Evolutionary conservation across 2,329 filamentous ascomycete species (phyloP).

Genomic region (Arthrobotrys conoides): DNA sequence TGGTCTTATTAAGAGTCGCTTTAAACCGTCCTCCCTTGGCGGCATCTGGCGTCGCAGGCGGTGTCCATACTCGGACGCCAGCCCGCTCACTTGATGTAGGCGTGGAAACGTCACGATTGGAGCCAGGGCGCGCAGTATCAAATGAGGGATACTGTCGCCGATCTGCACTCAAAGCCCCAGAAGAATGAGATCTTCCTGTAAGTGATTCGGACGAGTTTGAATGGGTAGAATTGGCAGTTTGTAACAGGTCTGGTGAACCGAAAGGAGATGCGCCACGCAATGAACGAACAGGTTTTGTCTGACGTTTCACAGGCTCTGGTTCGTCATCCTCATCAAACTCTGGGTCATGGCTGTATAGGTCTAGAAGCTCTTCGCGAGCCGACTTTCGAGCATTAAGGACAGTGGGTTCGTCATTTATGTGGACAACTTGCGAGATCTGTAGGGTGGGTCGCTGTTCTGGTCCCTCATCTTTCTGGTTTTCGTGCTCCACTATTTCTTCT

Average conservation of each 20-base stretch:
- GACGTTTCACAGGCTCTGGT: slow-evolving; percentile 55
- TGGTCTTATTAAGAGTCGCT: slow-evolving; percentile 64
- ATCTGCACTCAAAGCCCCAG: slow-evolving; percentile 46
- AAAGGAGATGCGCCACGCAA: slow-evolving; percentile 48
- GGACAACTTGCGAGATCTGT: slow-evolving; percentile 13
- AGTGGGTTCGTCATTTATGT: slow-evolving; percentile 18
- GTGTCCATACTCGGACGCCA: slow-evolving; percentile 62
- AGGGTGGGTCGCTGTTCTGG: not conserved
- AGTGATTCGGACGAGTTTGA: slow-evolving; percentile 54
- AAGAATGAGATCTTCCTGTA: slow-evolving; percentile 43
- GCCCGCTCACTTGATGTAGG: slow-evolving; percentile 50
- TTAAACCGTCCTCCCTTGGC: slow-evolving; percentile 61
- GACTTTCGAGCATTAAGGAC: slow-evolving; percentile 40
- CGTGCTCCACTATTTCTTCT: slow-evolving; percentile 37
- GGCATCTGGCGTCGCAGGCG: slow-evolving; percentile 63
- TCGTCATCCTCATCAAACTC: slow-evolving; percentile 54
- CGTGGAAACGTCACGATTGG: slow-evolving; percentile 50
- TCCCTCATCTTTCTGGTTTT: slow-evolving; percentile 15
- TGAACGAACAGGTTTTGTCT: slow-evolving; percentile 49
- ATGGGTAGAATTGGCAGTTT: slow-evolving; percentile 50
- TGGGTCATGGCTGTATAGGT: slow-evolving; percentile 54
- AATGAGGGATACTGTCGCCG: slow-evolving; percentile 49
- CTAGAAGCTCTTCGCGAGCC: slow-evolving; percentile 52
- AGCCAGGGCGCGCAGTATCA: slow-evolving; percentile 46
- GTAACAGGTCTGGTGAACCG: slow-evolving; percentile 48